Evolutionary conservation across 495 filamentous ascomycete genomes (phyloP).

Genomic region (Hypoxylon trugodes): DNA sequence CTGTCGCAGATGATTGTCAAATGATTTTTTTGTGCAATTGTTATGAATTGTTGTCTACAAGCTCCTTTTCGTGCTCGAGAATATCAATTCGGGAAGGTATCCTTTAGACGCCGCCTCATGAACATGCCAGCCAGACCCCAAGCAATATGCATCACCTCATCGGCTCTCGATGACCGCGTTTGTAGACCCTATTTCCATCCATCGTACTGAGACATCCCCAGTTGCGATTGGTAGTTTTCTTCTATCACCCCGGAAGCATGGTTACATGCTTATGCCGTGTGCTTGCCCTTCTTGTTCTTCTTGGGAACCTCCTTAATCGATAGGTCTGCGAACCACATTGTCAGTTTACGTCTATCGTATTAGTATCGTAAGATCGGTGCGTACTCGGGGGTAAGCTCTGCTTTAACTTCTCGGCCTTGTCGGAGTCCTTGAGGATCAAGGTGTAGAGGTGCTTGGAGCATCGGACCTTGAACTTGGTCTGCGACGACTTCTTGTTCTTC

Average conservation of each 20-base stretch:
- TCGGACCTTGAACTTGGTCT: conserved; percentile 99
- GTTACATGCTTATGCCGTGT: conserved; percentile 42
- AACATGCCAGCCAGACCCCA: conserved; percentile 27
- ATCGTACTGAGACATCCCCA: conserved; percentile 28
- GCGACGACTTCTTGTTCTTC: conserved; percentile 84
- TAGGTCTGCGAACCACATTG: conserved; percentile 46
- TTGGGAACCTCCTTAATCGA: conserved; percentile 59
- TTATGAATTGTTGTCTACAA: conserved; percentile 46
- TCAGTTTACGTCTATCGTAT: not conserved
- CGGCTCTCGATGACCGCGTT: conserved; percentile 19
- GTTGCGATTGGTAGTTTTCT: conserved; percentile 35
- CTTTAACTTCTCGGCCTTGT: conserved; percentile 99
- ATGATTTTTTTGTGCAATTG: conserved; percentile 44
- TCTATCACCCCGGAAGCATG: conserved; percentile 23
- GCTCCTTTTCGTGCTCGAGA: conserved; percentile 41
- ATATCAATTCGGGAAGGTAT: conserved; percentile 50
- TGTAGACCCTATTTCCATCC: conserved; percentile 19
- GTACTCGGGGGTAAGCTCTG: conserved; percentile 95
- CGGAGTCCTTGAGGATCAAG: conserved; percentile 93
- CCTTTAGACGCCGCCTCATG: conserved; percentile 54
- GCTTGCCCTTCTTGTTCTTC: conserved; percentile 60
- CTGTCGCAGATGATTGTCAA: conserved; percentile 2
- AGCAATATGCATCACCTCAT: conserved; percentile 28
- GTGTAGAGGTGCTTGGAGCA: conserved; percentile 95
- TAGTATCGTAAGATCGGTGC: not conserved